Conservation (phyloP, 108 stramenopile species). For the Ochromonas danica region DNA sequence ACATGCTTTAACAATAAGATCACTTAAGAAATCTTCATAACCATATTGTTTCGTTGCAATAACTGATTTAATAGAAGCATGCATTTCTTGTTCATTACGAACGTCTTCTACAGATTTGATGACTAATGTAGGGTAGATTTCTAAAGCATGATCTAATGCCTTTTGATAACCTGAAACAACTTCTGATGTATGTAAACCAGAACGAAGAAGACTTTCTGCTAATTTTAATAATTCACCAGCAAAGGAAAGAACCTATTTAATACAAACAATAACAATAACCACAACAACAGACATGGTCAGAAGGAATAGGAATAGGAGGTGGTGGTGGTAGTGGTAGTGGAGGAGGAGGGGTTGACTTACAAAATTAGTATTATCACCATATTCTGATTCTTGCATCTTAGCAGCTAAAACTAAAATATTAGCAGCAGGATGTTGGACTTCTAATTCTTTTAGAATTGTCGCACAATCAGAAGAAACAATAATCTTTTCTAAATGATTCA, state of each 20-base stretch:
- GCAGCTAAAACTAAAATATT: conserved; percentile 86
- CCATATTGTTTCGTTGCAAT: conserved; percentile 69
- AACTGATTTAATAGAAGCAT: neutral
- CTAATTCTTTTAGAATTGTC: conserved; percentile 87
- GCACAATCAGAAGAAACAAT: conserved; percentile 95
- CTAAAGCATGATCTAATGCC: conserved; percentile 73
- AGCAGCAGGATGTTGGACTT: conserved; percentile 97
- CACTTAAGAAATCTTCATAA: conserved; percentile 71
- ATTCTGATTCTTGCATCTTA: conserved; percentile 83
- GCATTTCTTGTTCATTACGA: conserved; percentile 45
- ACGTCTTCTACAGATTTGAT: conserved; percentile 58
- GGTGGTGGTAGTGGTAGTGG: neutral
- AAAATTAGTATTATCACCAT: conserved; percentile 6
- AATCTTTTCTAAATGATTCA: conserved; percentile 97
- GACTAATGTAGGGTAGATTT: conserved; percentile 58
- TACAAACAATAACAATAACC: conserved; percentile 68
- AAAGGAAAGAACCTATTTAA: conserved; percentile 85
- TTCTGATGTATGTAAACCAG: conserved; percentile 86
- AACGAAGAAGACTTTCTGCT: conserved; percentile 83
- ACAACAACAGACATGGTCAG: neutral
- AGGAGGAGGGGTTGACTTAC: neutral
- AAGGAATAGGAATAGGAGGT: neutral
- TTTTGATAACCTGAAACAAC: conserved; percentile 80
- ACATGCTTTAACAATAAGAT: conserved; percentile 87
- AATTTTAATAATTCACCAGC: conserved; percentile 82